Percentiles rank a stretch among this genome's conserved stretches.
Conservation (phyloP, 345 rosid species). For the Trapa incisa region DNA sequence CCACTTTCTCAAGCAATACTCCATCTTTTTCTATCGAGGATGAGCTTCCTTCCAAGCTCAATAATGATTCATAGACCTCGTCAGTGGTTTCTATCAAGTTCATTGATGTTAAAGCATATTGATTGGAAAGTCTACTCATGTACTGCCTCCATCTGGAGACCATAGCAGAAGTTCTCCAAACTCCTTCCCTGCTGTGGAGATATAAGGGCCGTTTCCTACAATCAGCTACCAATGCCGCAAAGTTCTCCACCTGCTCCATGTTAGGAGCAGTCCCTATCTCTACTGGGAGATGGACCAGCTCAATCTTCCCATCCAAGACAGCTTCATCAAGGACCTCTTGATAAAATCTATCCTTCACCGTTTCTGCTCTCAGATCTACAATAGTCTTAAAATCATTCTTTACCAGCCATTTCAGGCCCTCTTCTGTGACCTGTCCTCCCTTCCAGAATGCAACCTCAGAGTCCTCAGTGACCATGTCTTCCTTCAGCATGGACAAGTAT, state of each 20-base stretch:
- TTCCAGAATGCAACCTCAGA: slow-evolving; percentile 74
- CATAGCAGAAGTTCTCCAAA: slow-evolving; percentile 81
- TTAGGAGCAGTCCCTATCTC: slow-evolving; percentile 77
- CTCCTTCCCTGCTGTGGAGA: slow-evolving; percentile 92
- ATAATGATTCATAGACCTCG: slow-evolving; percentile 14
- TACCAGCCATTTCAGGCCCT: slow-evolving; percentile 74
- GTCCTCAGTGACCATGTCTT: slow-evolving; percentile 27
- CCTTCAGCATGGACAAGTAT: slow-evolving; percentile 46
- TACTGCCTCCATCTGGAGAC: slow-evolving; percentile 91
- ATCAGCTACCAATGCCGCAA: slow-evolving; percentile 72
- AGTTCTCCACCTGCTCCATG: slow-evolving; percentile 81
- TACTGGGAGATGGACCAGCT: slow-evolving; percentile 59
- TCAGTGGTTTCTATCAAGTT: slow-evolving; percentile 13
- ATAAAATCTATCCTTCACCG: slow-evolving; percentile 66
- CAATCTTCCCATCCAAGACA: slow-evolving; percentile 42
- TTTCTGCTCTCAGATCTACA: slow-evolving; percentile 78
- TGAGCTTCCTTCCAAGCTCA: slow-evolving; percentile 18
- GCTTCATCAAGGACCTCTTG: slow-evolving; percentile 56
- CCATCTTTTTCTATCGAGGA: slow-evolving; percentile 20
- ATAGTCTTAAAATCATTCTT: slow-evolving; percentile 70
- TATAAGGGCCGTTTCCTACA: slow-evolving; percentile 64
- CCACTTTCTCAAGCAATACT: slow-evolving; percentile 17
- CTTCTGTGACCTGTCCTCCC: slow-evolving; percentile 89
- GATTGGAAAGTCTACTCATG: slow-evolving; percentile 42
- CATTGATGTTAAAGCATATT: slow-evolving; percentile 9